Evolutionary conservation across 73 alveolate species (phyloP).

Genomic region (Paramecium sexaurelia): DNA sequence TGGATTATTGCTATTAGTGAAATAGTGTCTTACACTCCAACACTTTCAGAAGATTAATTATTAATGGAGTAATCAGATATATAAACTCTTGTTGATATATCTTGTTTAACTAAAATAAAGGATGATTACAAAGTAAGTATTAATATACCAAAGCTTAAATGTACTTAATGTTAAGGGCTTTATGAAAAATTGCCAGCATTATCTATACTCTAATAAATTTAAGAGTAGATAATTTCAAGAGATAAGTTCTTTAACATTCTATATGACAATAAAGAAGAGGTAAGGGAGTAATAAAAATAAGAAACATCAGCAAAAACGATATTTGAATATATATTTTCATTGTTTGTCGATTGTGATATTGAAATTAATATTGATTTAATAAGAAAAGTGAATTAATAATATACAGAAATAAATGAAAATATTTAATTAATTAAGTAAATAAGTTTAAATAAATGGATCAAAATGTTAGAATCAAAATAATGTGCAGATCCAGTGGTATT

Average conservation of each 20-base stretch:
- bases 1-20: background rate
- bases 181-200: background rate
- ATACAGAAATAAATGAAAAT: background rate
- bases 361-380: constrained; percentile 13
- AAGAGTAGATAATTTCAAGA: background rate
- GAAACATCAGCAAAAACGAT: background rate
- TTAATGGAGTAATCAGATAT: background rate
- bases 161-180: background rate
- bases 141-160: background rate
- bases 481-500: background rate
- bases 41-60: background rate
- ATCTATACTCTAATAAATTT: background rate
- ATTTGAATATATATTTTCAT: background rate
- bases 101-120: background rate
- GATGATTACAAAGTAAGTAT: background rate
- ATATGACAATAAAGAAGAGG: background rate
- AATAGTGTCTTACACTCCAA: background rate
- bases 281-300: background rate
- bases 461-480: background rate
- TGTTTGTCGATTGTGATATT: background rate
- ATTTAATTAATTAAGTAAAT: background rate
- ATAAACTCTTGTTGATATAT: background rate
- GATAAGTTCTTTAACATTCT: background rate
- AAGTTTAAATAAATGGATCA: background rate
- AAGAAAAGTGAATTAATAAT: background rate